Percentiles rank a stretch among this genome's conserved stretches.
These are phyloP conservation scores for Amphicarpaea edgeworthii DNA, from an alignment of 306 rosid genomes.

Conservation along the genomic window DNA sequence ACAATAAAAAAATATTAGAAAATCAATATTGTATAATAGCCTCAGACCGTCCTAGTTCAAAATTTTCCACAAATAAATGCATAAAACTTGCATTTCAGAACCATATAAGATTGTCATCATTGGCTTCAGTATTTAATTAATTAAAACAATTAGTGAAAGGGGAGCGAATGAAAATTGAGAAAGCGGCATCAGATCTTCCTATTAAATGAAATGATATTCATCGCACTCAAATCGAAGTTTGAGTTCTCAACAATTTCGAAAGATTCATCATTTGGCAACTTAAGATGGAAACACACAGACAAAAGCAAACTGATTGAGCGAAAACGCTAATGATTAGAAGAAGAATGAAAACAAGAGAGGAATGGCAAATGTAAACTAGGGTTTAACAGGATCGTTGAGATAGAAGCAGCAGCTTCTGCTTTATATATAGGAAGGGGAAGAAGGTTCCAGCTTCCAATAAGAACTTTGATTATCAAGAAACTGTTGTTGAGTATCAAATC, in stretches of 20 bases:
- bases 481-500: too few relatives aligned
- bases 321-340: not conserved
- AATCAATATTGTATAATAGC: conserved; percentile 38
- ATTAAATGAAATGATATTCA: conserved; percentile 42
- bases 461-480: too few relatives aligned
- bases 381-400: too few relatives aligned
- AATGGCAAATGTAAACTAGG: conserved; percentile 13
- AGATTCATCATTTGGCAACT: conserved; percentile 50
- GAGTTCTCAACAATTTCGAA: conserved; percentile 45
- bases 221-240: conserved; percentile 44
- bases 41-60: conserved; percentile 98
- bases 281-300: too few relatives aligned
- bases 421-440: too few relatives aligned
- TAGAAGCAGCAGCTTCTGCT: too few relatives aligned
- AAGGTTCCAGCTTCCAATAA: too few relatives aligned
- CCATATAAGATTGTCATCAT: conserved; percentile 58
- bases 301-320: not conserved
- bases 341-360: not conserved
- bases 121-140: conserved; percentile 42
- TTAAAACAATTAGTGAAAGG: too few relatives aligned
- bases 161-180: not conserved
- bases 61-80: conserved; percentile 58
- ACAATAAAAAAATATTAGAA: not conserved
- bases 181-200: conserved; percentile 58
- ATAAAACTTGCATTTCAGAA: conserved; percentile 58